These are phyloP conservation scores for Blastobotrys buckinghamii DNA, from an alignment of 1,139 yeast genomes.

Conservation along the genomic window DNA sequence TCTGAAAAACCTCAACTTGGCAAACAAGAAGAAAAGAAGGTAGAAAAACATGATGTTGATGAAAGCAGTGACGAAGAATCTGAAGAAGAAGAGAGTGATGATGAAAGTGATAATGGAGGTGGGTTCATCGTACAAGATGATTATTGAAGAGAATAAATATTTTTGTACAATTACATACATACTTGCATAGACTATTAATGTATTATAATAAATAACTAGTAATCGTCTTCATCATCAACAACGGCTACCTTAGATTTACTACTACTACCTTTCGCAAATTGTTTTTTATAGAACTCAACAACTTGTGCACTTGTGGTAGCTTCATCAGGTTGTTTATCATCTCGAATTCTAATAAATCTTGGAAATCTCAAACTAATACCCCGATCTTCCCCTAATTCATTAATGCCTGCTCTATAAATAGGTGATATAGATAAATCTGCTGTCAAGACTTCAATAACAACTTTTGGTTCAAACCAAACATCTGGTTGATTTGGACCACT, in stretches of 20 bases:
- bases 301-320: conserved; percentile 87
- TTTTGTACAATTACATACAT: too few relatives aligned
- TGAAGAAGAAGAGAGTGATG: conserved; percentile 17
- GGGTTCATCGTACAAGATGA: conserved; percentile 18
- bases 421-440: conserved; percentile 95
- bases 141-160: not conserved
- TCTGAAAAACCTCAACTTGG: too few relatives aligned
- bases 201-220: not conserved
- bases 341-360: conserved; percentile 75
- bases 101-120: conserved; percentile 14
- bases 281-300: conserved; percentile 82
- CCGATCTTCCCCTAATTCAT: conserved; percentile 77
- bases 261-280: conserved; percentile 35
- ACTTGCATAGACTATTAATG: not conserved
- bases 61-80: conserved; percentile 15
- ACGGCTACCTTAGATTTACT: not conserved
- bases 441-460: conserved; percentile 83
- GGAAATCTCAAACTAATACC: conserved; percentile 94
- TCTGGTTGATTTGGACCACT: conserved; percentile 61
- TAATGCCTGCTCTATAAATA: conserved; percentile 80
- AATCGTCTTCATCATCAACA: not conserved
- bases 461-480: conserved; percentile 92
- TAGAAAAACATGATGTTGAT: conserved; percentile 14
- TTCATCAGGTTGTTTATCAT: conserved; percentile 82
- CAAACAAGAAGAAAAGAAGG: conserved; percentile 10